phyloP scores from a whole-genome alignment of 2,329 filamentous ascomycete species.

The Fusarium sp. region DNA sequence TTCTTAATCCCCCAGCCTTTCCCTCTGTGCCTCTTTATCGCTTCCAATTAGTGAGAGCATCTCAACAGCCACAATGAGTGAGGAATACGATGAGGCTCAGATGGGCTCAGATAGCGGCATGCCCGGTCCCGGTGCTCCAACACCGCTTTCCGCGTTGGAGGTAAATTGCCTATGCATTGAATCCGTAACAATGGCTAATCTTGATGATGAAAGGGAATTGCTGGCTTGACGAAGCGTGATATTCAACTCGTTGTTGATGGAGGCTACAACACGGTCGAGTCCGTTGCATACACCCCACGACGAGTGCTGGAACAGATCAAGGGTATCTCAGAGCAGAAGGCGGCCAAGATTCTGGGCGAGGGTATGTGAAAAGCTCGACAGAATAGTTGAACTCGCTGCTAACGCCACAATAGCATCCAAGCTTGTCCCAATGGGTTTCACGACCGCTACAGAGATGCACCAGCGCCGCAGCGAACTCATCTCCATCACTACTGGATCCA shows the following conservation, averaged over 20 bases:
- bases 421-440: conserved; percentile 98
- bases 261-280: conserved; percentile 94
- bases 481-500: conserved; percentile 96
- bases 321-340: conserved; percentile 97
- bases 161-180: conserved; percentile 59
- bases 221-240: conserved; percentile 91
- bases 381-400: conserved; percentile 1
- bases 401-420: conserved; percentile 75
- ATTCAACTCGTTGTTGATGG: conserved; percentile 93
- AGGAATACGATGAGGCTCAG: conserved; percentile 73
- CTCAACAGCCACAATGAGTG: conserved; percentile 52
- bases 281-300: conserved; percentile 89
- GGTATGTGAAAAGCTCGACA: conserved; percentile 59
- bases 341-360: conserved; percentile 87
- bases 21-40: not conserved
- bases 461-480: conserved; percentile 95
- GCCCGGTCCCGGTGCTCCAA: conserved; percentile 91
- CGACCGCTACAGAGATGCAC: conserved; percentile 99
- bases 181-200: conserved; percentile 20
- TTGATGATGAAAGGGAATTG: conserved; percentile 70
- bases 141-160: conserved; percentile 85
- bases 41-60: not conserved
- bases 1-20: not conserved
- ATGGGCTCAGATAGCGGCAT: conserved; percentile 73
- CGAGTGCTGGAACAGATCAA: conserved; percentile 93